Conservation (phyloP, 805 yeast genomes). For the Candida gorgasii region DNA sequence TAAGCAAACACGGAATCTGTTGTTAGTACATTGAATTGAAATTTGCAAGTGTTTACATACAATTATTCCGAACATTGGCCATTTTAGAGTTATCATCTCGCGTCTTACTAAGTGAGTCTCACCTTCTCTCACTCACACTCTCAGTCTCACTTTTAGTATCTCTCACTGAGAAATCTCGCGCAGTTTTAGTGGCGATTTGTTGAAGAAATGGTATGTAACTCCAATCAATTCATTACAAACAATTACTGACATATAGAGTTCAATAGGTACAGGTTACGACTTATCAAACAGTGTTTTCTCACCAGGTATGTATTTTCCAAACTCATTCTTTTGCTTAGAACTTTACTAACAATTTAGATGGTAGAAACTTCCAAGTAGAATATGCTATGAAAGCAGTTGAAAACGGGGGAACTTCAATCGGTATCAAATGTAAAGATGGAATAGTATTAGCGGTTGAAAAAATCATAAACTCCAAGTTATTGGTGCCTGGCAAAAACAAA, state of each 20-base stretch:
- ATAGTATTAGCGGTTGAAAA: conserved; percentile 98
- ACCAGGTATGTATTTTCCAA: conserved; percentile 42
- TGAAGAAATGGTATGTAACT: conserved; percentile 10
- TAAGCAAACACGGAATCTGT: conserved; percentile 65
- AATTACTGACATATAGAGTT: conserved; percentile 26
- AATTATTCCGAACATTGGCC: conserved; percentile 53
- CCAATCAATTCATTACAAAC: neutral
- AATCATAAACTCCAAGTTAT: conserved; percentile 77
- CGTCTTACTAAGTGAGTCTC: neutral
- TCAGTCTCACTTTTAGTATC: too few relatives aligned
- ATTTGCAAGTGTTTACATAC: conserved; percentile 21
- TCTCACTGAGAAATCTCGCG: too few relatives aligned
- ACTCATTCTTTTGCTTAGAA: too few relatives aligned
- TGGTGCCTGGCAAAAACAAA: conserved; percentile 86
- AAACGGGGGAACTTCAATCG: conserved; percentile 94
- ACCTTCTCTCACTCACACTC: neutral
- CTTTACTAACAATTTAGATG: conserved; percentile 63
- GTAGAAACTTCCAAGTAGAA: conserved; percentile 95
- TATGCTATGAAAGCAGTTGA: conserved; percentile 98
- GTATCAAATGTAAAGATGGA: conserved; percentile 90
- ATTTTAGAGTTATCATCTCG: conserved; percentile 29
- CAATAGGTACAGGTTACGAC: conserved; percentile 99
- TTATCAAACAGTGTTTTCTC: conserved; percentile 94
- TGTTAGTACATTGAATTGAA: conserved; percentile 2
- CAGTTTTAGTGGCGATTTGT: conserved; percentile 10